Evolutionary conservation across 352 stramenopile genomes (phyloP).

Genomic region (Thalassiosira hispida): DNA sequence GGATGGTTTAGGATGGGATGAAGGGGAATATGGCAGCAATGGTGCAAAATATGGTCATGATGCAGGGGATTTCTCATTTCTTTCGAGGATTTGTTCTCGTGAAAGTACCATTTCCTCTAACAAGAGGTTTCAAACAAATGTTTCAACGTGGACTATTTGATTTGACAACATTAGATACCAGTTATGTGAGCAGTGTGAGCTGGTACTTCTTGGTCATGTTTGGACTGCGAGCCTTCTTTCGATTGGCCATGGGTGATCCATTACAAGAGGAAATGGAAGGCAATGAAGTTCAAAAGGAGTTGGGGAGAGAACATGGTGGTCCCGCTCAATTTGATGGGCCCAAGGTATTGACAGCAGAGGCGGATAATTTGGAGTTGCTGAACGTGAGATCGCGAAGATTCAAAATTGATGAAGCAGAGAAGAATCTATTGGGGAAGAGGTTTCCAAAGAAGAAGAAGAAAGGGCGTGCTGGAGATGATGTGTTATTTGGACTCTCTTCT

Average conservation of each 20-base stretch:
- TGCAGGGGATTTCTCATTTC: conserved; percentile 98
- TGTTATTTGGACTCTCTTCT: conserved; percentile 46
- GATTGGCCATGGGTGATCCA: conserved; percentile 93
- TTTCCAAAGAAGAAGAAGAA: conserved; percentile 79
- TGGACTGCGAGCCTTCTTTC: conserved; percentile 95
- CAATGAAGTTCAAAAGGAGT: conserved; percentile 58
- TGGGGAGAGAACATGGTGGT: conserved; percentile 52
- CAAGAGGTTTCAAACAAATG: conserved; percentile 97
- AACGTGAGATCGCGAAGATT: conserved; percentile 66
- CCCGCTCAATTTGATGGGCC: conserved; percentile 54
- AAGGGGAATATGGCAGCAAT: conserved; percentile 99
- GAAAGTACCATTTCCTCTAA: conserved; percentile 98
- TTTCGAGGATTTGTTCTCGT: conserved; percentile 97
- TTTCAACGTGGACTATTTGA: conserved; percentile 95
- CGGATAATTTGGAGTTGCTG: conserved; percentile 82
- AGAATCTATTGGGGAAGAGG: conserved; percentile 73
- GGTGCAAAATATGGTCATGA: conserved; percentile 99
- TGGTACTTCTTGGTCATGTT: conserved; percentile 99
- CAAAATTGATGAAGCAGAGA: conserved; percentile 76
- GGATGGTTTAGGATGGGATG: conserved; percentile 89
- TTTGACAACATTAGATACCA: conserved; percentile 95
- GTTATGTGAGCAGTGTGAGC: conserved; percentile 96
- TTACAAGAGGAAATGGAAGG: conserved; percentile 64
- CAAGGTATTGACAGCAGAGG: conserved; percentile 65
- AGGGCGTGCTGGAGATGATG: conserved; percentile 30